phyloP scores from a whole-genome alignment of 306 rosid genomes.

The Geum urbanum region DNA sequence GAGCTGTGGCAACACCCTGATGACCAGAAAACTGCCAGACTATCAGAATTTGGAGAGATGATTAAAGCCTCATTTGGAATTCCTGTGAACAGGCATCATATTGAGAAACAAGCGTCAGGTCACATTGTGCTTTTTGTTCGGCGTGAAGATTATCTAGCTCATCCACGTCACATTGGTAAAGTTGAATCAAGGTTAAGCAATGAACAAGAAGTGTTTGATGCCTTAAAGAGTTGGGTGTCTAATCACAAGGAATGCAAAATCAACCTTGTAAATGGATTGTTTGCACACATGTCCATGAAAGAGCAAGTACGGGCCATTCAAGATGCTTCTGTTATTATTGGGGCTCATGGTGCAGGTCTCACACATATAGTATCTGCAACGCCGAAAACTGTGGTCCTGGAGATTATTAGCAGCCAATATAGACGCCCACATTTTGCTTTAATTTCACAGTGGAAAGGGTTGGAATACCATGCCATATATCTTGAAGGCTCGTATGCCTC shows the following conservation, averaged over 20 bases:
- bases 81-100: slow-evolving; percentile 43
- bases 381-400: slow-evolving; percentile 77
- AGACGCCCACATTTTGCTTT: slow-evolving; percentile 84
- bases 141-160: slow-evolving; percentile 91
- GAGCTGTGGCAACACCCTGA: slow-evolving; percentile 73
- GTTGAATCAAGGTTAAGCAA: slow-evolving; percentile 79
- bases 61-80: slow-evolving; percentile 68
- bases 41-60: slow-evolving; percentile 96
- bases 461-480: slow-evolving; percentile 81
- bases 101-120: slow-evolving; percentile 39
- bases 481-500: slow-evolving; percentile 60
- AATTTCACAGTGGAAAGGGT: slow-evolving; percentile 81
- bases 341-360: slow-evolving; percentile 95
- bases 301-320: slow-evolving; percentile 90
- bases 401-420: slow-evolving; percentile 70
- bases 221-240: slow-evolving; percentile 59
- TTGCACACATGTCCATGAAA: slow-evolving; percentile 95
- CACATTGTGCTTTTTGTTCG: slow-evolving; percentile 81
- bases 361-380: slow-evolving; percentile 82
- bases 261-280: slow-evolving; percentile 83
- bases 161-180: slow-evolving; percentile 88
- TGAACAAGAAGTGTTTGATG: slow-evolving; percentile 67
- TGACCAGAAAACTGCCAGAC: slow-evolving; percentile 65
- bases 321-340: slow-evolving; percentile 86
- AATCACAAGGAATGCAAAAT: slow-evolving; percentile 56